phyloP scores from a whole-genome alignment of 2,329 filamentous ascomycete species.

The Fusarium fracticaudum region DNA sequence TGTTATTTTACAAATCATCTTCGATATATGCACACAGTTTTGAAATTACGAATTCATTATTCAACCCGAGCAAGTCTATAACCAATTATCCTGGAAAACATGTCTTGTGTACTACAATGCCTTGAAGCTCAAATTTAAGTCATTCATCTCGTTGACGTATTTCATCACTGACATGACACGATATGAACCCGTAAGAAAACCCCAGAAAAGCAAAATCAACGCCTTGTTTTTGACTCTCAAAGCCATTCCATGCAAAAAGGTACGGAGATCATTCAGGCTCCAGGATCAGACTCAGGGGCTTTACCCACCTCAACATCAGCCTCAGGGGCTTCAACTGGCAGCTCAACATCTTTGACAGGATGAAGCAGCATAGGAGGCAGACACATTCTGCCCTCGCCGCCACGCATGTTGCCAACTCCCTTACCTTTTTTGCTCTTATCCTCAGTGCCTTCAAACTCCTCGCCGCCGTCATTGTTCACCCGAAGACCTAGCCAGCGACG shows the following conservation, averaged over 20 bases:
- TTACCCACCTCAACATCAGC: slow-evolving; percentile 53
- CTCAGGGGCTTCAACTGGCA: slow-evolving; percentile 68
- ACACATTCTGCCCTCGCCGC: slow-evolving; percentile 88
- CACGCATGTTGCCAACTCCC: slow-evolving; percentile 63
- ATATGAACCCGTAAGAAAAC: slow-evolving; percentile 31
- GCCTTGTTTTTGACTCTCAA: slow-evolving; percentile 26
- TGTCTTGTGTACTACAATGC: slow-evolving; percentile 16
- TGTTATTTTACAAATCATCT: neutral
- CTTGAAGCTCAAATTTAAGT: slow-evolving; percentile 25
- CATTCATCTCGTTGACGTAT: slow-evolving; percentile 37
- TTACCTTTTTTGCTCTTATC: slow-evolving; percentile 62
- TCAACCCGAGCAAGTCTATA: slow-evolving; percentile 17
- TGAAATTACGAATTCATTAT: slow-evolving; percentile 10
- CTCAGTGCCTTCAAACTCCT: slow-evolving; percentile 74
- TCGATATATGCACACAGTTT: neutral
- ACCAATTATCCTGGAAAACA: slow-evolving; percentile 3
- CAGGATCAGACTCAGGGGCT: slow-evolving; percentile 57
- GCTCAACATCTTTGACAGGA: slow-evolving; percentile 81
- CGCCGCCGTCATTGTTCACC: slow-evolving; percentile 81
- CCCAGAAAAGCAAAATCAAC: slow-evolving; percentile 15
- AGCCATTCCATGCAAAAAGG: slow-evolving; percentile 6
- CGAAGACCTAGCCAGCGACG: slow-evolving; percentile 85
- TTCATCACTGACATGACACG: slow-evolving; percentile 26
- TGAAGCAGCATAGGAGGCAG: slow-evolving; percentile 89
- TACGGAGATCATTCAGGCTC: slow-evolving; percentile 36